Evolutionary conservation across 2,329 filamentous ascomycete species (phyloP).

Genomic region (Pezicula neosporulosa): DNA sequence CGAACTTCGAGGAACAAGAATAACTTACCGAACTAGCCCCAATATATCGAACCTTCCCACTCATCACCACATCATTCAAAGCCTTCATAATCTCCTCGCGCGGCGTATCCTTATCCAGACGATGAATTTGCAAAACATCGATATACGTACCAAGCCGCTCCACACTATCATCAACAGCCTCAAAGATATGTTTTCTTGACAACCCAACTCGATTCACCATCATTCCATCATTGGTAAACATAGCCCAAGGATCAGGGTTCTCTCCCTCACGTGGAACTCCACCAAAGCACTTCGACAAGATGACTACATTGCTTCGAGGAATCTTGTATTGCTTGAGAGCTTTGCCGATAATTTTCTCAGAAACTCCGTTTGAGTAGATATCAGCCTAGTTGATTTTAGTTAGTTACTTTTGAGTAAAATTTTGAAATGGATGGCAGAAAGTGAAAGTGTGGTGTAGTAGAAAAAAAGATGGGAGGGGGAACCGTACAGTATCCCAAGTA

Average conservation of each 20-base stretch:
- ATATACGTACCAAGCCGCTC: constrained; percentile 44
- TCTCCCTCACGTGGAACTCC: constrained; percentile 32
- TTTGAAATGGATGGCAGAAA: no score
- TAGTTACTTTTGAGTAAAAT: no score
- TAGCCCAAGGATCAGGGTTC: neutral
- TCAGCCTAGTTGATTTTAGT: constrained; percentile 32
- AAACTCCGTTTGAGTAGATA: constrained; percentile 50
- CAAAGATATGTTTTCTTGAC: constrained; percentile 60
- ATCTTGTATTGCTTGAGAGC: constrained; percentile 62
- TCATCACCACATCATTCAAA: constrained; percentile 47
- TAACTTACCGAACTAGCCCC: constrained; percentile 31
- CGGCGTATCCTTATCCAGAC: constrained; percentile 48
- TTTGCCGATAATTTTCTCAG: constrained; percentile 62
- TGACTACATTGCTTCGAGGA: constrained; percentile 59
- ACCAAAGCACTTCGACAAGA: constrained; percentile 62
- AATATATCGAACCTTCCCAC: constrained; percentile 29
- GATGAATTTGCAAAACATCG: constrained; percentile 59
- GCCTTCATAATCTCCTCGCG: constrained; percentile 60
- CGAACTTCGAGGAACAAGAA: no score
- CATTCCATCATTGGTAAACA: constrained; percentile 34
- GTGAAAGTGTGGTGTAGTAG: no score
- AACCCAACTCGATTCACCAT: constrained; percentile 49
- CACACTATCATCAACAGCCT: constrained; percentile 57
- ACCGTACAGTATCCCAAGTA: constrained; percentile 32
- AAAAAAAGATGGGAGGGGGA: no score